A percentile compares a stretch with the other conserved stretches of the same genome.
phyloP scores from a whole-genome alignment of 1,284 basidiomycete genomes.

The Trichosporon sp. region DNA sequence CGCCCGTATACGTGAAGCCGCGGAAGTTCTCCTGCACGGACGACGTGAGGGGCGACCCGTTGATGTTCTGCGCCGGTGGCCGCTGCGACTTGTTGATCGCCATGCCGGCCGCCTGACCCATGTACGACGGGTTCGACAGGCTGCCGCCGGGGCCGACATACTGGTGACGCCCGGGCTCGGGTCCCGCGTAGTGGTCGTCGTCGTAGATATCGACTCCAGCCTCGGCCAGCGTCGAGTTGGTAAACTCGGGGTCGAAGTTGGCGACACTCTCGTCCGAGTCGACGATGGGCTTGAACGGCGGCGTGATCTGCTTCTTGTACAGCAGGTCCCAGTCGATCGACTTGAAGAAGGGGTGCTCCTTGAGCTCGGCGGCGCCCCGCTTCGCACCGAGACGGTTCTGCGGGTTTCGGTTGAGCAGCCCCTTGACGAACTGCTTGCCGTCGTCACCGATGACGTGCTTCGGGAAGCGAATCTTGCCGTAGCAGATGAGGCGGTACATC shows the following conservation, averaged over 20 bases:
- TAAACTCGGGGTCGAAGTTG: slow-evolving; percentile 99
- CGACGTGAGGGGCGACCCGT: slow-evolving; percentile 68
- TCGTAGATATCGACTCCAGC: slow-evolving; percentile 59
- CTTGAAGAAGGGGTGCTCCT: slow-evolving; percentile 93
- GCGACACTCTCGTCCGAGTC: slow-evolving; percentile 96
- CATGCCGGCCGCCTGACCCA: slow-evolving; percentile 36
- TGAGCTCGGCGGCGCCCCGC: slow-evolving; percentile 88
- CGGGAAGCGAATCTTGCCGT: slow-evolving; percentile 96
- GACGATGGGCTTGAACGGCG: slow-evolving; percentile 96
- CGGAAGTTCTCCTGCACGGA: slow-evolving; percentile 92
- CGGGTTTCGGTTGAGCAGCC: slow-evolving; percentile 94
- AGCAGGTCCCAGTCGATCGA: slow-evolving; percentile 85
- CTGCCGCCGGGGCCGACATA: slow-evolving; percentile 49
- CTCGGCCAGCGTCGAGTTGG: slow-evolving; percentile 51
- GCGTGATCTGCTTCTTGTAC: slow-evolving; percentile 83
- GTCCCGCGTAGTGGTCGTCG: slow-evolving; percentile 51
- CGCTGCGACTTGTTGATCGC: slow-evolving; percentile 43
- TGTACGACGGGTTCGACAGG: slow-evolving; percentile 31
- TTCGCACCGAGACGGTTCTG: slow-evolving; percentile 90
- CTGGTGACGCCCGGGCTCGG: slow-evolving; percentile 34
- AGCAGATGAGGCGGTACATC: slow-evolving; percentile 98
- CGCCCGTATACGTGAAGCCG: slow-evolving; percentile 83
- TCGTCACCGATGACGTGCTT: slow-evolving; percentile 90
- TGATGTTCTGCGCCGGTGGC: slow-evolving; percentile 24
- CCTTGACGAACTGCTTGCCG: slow-evolving; percentile 99